A percentile compares a stretch with the other conserved stretches of the same genome.
phyloP scores from a whole-genome alignment of 129 eudicot genomes.

The Escallonia rubra region DNA sequence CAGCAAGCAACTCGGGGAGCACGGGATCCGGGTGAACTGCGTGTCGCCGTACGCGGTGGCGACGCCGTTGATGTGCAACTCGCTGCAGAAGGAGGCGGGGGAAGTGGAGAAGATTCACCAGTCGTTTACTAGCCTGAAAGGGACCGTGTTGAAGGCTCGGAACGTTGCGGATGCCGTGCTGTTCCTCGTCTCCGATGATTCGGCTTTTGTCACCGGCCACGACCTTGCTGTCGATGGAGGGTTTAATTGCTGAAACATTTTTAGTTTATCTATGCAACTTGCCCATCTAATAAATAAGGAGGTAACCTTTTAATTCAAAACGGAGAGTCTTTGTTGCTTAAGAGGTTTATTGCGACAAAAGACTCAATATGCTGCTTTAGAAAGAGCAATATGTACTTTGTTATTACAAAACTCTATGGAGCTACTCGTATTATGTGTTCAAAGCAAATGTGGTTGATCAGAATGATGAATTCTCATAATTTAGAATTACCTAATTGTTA shows the following conservation, averaged over 20 bases:
- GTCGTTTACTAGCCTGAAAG: slow-evolving; percentile 11
- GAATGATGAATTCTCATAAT: too few species aligned
- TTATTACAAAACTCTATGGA: too few species aligned
- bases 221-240: slow-evolving; percentile 30
- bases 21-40: slow-evolving; percentile 32
- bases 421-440: too few species aligned
- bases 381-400: too few species aligned
- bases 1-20: slow-evolving; percentile 14
- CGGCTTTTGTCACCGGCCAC: slow-evolving; percentile 23
- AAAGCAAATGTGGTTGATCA: too few species aligned
- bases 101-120: slow-evolving; percentile 19
- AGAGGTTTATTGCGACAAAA: too few species aligned
- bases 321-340: too few species aligned
- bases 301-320: too few species aligned
- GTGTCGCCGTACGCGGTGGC: slow-evolving; percentile 30
- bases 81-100: not conserved
- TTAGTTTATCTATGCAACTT: too few species aligned
- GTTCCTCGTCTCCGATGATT: slow-evolving; percentile 26
- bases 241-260: not conserved
- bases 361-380: too few species aligned
- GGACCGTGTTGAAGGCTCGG: slow-evolving; percentile 11
- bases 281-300: too few species aligned
- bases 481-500: too few species aligned
- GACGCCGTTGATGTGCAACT: slow-evolving; percentile 12
- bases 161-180: slow-evolving; percentile 27